Base-by-base conservation (phyloP, 306 rosid species). In the Vicia villosa region DNA sequence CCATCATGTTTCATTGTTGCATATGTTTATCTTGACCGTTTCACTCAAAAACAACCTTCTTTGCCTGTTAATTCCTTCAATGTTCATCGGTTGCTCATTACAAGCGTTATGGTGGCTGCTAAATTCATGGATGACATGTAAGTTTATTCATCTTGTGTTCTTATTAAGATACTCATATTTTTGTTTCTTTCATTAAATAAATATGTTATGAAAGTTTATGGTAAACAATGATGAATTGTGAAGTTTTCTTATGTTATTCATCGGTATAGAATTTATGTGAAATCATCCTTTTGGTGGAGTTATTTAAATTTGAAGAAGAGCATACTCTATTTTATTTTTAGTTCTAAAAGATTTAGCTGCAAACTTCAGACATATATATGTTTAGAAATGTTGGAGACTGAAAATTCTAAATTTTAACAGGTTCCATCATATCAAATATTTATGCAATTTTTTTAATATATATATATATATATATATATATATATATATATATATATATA, bases 51-150 rank as follows among this genome's bases (percentile, higher is more conserved):
- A 36, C 99, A 91, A 26, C 88, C 95, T 13, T 73, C 88, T 1
- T 74, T 89, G 80, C 95, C 96, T 0, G 83, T 95, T 87, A 91
- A 87, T 62, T 88, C 96, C 55, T 84, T 85, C 83, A 91, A 87
- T 69, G 96, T 91, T 22, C 99, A 95, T 56, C 87, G 97, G 22
- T 80, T 95, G 63, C 89, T 95, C 30, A 91, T 95, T 37, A 91
- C 99, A 10, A 95, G 99, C 24, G 99, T 89, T 49, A 86, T 95
- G 90, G 86, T 95, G 9, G 86, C 99, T 60, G 95, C 97, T 10
- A 95, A 95, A 63, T 95, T 95, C 92, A 95, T 95, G 99, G 99
- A 95, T 77, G 99, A 95, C 66, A 68, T 85, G 99, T 95, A 79
- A 89, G 95, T 83, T 21, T 47, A 19, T 63, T 16, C 11, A 20